Conservation (phyloP, 2,329 filamentous ascomycete genomes). For the Bimuria novae-zelandiae region DNA sequence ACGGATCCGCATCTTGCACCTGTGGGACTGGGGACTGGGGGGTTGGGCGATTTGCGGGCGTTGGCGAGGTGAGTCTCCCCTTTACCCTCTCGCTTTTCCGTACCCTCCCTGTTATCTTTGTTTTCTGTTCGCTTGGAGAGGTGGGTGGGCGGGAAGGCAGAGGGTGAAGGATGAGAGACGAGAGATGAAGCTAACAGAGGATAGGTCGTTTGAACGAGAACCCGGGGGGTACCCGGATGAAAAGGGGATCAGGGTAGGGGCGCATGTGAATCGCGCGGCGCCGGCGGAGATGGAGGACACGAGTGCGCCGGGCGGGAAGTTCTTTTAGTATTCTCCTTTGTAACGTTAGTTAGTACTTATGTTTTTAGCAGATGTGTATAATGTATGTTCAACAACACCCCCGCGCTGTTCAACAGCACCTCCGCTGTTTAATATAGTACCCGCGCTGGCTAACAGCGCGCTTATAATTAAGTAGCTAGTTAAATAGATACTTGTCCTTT, state of each 20-base stretch:
- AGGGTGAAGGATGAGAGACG: neutral
- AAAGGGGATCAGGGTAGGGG: neutral
- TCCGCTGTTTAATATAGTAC: no score
- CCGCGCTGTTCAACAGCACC: no score
- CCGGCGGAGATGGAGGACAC: neutral
- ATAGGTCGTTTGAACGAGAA: neutral
- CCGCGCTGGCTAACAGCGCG: no score
- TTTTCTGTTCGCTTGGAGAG: no score
- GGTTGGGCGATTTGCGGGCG: conserved; percentile 4
- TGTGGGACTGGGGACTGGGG: neutral
- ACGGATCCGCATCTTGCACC: conserved; percentile 6
- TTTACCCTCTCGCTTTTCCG: no score
- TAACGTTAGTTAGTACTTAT: no score
- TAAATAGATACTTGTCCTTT: no score
- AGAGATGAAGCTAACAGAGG: neutral
- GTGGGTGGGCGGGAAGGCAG: no score
- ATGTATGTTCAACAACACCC: no score
- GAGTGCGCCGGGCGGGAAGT: neutral
- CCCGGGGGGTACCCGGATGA: neutral
- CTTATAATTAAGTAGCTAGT: no score
- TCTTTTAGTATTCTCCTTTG: no score
- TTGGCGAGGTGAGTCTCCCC: conserved; percentile 5
- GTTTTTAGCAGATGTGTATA: no score
- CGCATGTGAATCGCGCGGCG: neutral
- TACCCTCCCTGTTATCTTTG: neutral